A percentile compares a stretch with the other conserved stretches of the same genome.
These are phyloP conservation scores for Juglanconis sp. DNA, from an alignment of 2,329 filamentous ascomycete genomes.

Conservation along the genomic window DNA sequence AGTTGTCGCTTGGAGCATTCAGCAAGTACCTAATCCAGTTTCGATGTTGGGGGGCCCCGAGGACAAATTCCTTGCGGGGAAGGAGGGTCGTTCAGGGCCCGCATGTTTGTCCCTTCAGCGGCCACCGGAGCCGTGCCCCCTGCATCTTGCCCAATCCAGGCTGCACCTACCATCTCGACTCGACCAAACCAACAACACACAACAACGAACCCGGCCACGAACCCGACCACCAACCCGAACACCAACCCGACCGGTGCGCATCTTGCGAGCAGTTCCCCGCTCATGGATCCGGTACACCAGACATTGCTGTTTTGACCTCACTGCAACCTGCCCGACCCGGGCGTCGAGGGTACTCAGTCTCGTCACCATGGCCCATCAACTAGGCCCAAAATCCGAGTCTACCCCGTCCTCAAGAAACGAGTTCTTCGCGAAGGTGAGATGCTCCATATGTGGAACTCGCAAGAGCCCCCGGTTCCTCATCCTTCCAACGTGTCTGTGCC, in stretches of 20 bases:
- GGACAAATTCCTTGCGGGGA: too few species aligned
- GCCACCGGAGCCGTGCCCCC: too few species aligned
- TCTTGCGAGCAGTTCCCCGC: background rate
- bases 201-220: background rate
- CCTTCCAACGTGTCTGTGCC: background rate
- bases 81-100: too few species aligned
- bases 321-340: background rate
- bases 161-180: too few species aligned
- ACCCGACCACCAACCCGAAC: background rate
- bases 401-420: conserved; percentile 23
- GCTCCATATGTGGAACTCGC: background rate
- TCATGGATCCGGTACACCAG: background rate
- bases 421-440: conserved; percentile 25
- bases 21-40: too few species aligned
- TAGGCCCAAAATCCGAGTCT: conserved; percentile 16
- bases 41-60: too few species aligned
- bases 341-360: background rate
- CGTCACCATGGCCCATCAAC: conserved; percentile 11
- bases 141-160: too few species aligned
- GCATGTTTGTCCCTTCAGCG: too few species aligned
- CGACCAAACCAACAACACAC: too few species aligned
- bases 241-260: background rate
- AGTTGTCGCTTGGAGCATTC: too few species aligned
- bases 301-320: background rate
- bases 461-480: background rate